phyloP scores from a whole-genome alignment of 139 green algal genomes.

The Yamagishiella unicocca region DNA sequence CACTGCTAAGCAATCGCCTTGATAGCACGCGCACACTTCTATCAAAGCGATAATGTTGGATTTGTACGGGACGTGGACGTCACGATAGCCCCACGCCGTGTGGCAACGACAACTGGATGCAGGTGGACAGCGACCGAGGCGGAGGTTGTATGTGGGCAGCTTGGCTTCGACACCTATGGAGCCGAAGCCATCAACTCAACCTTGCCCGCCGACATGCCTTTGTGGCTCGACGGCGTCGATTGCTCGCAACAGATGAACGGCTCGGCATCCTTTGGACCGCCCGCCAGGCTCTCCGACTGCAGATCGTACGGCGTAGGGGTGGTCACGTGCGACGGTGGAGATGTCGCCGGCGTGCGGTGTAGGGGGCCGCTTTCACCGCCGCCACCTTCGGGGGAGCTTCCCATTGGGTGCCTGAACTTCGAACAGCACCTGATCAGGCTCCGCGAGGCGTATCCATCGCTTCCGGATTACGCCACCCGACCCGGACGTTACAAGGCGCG shows the following conservation, averaged over 20 bases:
- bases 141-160: slow-evolving; percentile 6
- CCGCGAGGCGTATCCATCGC: too few relatives aligned
- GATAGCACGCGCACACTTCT: background rate
- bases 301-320: slow-evolving; percentile 12
- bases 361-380: background rate
- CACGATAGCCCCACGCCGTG: too few relatives aligned
- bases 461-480: too few relatives aligned
- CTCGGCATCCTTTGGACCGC: too few relatives aligned
- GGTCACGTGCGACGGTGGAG: background rate
- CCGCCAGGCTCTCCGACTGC: background rate
- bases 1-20: background rate
- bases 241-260: background rate
- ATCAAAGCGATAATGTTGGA: background rate
- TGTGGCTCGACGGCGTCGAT: slow-evolving; percentile 17
- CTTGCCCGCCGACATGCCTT: background rate
- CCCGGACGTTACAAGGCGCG: too few relatives aligned
- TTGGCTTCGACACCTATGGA: background rate
- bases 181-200: background rate
- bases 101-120: too few relatives aligned
- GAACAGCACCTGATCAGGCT: background rate
- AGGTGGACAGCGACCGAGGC: slow-evolving; percentile 18
- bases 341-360: slow-evolving; percentile 10
- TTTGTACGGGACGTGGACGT: too few relatives aligned
- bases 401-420: background rate
- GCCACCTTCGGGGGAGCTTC: background rate